Conservation (phyloP, 371 early-diverging fungal species). For the Apophysomyces elegans region DNA sequence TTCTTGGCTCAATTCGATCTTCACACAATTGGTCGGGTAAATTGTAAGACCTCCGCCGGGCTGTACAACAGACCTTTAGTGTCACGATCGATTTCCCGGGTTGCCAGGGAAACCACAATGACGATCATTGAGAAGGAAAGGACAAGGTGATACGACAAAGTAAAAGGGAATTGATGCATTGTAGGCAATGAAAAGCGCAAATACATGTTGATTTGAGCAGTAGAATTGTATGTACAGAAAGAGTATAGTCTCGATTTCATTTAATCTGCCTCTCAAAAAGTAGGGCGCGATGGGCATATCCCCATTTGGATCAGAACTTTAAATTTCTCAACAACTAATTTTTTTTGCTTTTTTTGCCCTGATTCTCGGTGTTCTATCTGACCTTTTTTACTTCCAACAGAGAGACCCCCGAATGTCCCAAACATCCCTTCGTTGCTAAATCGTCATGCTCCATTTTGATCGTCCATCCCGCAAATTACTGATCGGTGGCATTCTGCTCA, state of each 20-base stretch:
- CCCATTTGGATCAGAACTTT: constrained; percentile 8
- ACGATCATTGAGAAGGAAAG: too few species aligned
- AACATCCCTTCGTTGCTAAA: neutral
- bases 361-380: constrained; percentile 9
- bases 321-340: neutral
- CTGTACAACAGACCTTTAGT: too few species aligned
- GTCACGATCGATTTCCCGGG: too few species aligned
- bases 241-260: neutral
- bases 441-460: constrained; percentile 3
- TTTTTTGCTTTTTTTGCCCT: constrained; percentile 2
- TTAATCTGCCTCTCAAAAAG: neutral
- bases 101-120: too few species aligned
- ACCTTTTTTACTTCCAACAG: neutral
- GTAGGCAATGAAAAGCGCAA: too few species aligned
- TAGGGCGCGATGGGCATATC: constrained; percentile 3
- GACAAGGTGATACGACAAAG: too few species aligned
- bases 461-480: constrained; percentile 5
- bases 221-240: neutral
- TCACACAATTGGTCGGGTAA: too few species aligned
- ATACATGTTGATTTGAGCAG: too few species aligned
- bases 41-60: too few species aligned
- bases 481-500: neutral
- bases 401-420: neutral
- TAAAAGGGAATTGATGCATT: too few species aligned
- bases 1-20: too few species aligned